phyloP scores from a whole-genome alignment of 148 eudicot species.

The Vaccinium myrtillus region DNA sequence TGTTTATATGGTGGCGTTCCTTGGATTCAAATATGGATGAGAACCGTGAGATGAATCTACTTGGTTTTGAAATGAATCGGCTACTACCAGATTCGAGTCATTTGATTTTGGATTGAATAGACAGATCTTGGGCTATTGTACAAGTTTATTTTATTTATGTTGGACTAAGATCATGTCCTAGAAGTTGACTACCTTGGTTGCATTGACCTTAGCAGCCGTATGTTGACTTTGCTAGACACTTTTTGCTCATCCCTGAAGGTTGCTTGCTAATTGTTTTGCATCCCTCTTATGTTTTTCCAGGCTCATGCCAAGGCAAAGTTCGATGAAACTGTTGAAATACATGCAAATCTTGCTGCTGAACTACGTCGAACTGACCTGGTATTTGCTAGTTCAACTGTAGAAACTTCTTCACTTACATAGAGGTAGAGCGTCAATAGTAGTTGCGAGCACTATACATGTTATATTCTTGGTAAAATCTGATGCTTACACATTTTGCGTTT shows the following conservation, averaged over 20 bases:
- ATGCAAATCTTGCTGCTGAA: slow-evolving; percentile 79
- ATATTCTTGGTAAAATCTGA: background rate
- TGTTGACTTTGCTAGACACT: background rate
- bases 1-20: background rate
- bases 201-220: too few species aligned
- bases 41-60: background rate
- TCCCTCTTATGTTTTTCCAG: slow-evolving; percentile 45
- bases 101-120: background rate
- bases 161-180: background rate
- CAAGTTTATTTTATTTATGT: background rate
- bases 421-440: background rate
- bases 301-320: slow-evolving; percentile 70
- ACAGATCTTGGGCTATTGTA: background rate
- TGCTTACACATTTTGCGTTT: background rate
- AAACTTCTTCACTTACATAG: background rate
- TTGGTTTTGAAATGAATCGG: background rate
- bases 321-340: slow-evolving; percentile 88
- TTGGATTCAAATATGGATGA: background rate
- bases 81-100: background rate
- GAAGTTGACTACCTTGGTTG: too few species aligned
- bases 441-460: background rate
- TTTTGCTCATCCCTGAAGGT: background rate
- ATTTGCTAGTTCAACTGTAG: slow-evolving; percentile 15
- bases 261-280: slow-evolving; percentile 14
- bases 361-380: slow-evolving; percentile 94